A percentile compares a stretch with the other conserved stretches of the same genome.
phyloP scores from a whole-genome alignment of 148 eudicot species.

The Linanthus parryae region DNA sequence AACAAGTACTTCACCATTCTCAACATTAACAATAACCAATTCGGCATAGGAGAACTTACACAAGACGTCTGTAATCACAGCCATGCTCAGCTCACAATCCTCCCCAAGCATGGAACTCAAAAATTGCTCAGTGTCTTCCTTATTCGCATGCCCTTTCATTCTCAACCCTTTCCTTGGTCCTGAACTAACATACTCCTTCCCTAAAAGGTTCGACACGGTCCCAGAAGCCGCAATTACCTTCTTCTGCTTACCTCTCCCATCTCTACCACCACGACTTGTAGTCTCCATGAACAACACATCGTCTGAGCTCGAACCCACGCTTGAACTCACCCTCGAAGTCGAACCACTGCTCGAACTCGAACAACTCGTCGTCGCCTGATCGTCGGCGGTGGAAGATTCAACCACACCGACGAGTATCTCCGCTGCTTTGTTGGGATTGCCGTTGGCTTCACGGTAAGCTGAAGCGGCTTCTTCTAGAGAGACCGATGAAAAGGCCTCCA shows the following conservation, averaged over 20 bases:
- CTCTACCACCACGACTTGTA: no score
- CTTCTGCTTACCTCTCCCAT: conserved; percentile 33
- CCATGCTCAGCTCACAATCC: conserved; percentile 62
- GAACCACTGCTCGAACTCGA: conserved; percentile 43
- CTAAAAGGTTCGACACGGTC: conserved; percentile 51
- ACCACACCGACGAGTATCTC: conserved; percentile 35
- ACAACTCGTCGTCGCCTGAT: conserved; percentile 30
- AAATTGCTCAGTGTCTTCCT: conserved; percentile 71
- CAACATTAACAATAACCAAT: no score
- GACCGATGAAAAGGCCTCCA: conserved; percentile 53
- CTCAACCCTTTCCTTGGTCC: conserved; percentile 36
- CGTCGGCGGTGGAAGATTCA: background rate
- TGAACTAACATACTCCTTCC: conserved; percentile 57
- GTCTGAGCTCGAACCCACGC: conserved; percentile 24
- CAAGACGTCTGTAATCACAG: conserved; percentile 76
- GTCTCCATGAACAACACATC: no score
- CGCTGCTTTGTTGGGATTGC: conserved; percentile 55
- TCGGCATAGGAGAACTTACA: conserved; percentile 60
- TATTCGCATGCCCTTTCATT: conserved; percentile 24
- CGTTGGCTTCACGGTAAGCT: conserved; percentile 48
- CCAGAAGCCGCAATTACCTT: conserved; percentile 72
- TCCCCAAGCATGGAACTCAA: conserved; percentile 83
- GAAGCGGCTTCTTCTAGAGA: conserved; percentile 56
- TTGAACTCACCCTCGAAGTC: conserved; percentile 9
- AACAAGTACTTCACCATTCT: no score